Conservation (phyloP, 306 rosid genomes). For the Rosa persica region DNA sequence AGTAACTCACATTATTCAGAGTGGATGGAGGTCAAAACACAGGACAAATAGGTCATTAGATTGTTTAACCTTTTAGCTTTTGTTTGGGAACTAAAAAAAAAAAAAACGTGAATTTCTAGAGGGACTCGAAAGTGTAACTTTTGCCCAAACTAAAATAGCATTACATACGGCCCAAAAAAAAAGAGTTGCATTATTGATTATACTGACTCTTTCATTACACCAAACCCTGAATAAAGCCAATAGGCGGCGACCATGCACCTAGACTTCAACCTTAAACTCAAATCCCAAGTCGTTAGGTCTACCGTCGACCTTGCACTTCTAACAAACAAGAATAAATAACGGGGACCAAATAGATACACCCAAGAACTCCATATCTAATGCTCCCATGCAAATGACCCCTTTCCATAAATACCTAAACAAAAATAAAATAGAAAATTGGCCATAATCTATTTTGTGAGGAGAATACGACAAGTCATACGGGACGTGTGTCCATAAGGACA, state of each 20-base stretch:
- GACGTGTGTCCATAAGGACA: conserved; percentile 3
- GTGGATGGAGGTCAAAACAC: no score
- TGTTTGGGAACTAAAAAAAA: no score
- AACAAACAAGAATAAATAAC: neutral
- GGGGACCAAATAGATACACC: neutral
- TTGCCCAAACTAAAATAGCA: no score
- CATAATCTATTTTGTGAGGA: neutral
- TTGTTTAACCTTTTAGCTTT: no score
- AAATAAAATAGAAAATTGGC: neutral
- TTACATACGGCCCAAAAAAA: no score
- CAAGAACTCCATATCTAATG: neutral
- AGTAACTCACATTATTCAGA: no score
- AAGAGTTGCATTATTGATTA: no score
- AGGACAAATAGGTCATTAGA: no score
- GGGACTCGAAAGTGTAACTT: no score
- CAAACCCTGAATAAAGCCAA: neutral
- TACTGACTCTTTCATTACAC: no score
- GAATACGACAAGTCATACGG: neutral
- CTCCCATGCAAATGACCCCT: neutral
- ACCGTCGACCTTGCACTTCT: neutral
- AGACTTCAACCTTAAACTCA: neutral
- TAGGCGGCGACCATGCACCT: neutral
- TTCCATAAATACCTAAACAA: neutral
- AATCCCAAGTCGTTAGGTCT: neutral
- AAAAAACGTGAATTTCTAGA: no score